Conservation (phyloP, 768 basidiomycete species). For the Trametes sanguinea region DNA sequence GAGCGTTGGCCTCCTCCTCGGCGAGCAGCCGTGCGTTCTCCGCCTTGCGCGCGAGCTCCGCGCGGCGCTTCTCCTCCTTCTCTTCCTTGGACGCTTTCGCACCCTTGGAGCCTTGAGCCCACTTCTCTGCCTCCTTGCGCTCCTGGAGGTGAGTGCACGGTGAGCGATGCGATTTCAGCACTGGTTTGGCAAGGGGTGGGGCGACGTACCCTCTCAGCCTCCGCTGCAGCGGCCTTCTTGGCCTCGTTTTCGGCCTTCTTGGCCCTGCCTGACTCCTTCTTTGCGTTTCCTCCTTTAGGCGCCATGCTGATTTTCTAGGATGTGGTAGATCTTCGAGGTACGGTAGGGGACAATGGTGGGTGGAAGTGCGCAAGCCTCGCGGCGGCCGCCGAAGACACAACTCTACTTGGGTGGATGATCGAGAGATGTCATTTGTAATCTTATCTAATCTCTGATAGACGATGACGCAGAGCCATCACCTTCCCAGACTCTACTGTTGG, state of each 20-base stretch:
- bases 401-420: not conserved
- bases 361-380: not conserved
- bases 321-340: not conserved
- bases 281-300: conserved; percentile 86
- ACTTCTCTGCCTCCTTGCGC: conserved; percentile 64
- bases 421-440: not conserved
- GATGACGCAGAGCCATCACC: no score
- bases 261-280: conserved; percentile 88
- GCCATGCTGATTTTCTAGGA: conserved; percentile 52
- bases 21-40: conserved; percentile 83
- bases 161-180: not conserved
- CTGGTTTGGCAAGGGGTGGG: not conserved
- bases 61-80: conserved; percentile 77
- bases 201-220: conserved; percentile 56
- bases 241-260: conserved; percentile 92
- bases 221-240: conserved; percentile 69
- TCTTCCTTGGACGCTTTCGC: conserved; percentile 65
- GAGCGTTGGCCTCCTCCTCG: conserved; percentile 75
- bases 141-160: conserved; percentile 47
- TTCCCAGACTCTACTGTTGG: no score
- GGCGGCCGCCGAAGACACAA: not conserved
- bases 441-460: not conserved
- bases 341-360: not conserved
- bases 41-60: conserved; percentile 82
- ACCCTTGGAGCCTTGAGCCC: conserved; percentile 68